Conservation (phyloP, 176 grass and related monocot genomes). For the Alloteropsis semialata region DNA sequence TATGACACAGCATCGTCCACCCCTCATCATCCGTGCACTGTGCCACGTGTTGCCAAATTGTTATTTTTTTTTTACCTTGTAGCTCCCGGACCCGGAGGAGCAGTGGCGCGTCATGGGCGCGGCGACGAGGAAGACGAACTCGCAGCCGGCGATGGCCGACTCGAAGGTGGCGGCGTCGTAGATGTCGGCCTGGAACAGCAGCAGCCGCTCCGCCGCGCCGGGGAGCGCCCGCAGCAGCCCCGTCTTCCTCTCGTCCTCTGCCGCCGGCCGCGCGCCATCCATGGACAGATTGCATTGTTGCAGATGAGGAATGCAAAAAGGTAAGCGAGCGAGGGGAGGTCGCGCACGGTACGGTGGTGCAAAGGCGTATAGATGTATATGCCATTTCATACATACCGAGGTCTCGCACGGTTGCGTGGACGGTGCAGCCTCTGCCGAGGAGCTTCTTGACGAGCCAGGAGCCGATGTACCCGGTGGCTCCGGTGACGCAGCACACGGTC, state of each 20-base stretch:
- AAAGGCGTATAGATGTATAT: too few relatives aligned
- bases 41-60: too few relatives aligned
- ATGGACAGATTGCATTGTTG: too few relatives aligned
- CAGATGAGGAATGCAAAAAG: too few relatives aligned
- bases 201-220: constrained; percentile 44
- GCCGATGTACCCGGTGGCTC: constrained; percentile 27
- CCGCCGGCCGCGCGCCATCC: too few relatives aligned
- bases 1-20: too few relatives aligned
- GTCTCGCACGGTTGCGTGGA: constrained; percentile 29
- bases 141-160: constrained; percentile 50
- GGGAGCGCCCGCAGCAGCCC: constrained; percentile 36
- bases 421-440: constrained; percentile 28
- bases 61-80: too few relatives aligned
- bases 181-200: constrained; percentile 59
- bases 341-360: too few relatives aligned
- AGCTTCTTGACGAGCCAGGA: constrained; percentile 44
- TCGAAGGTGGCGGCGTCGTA: constrained; percentile 57
- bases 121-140: constrained; percentile 71
- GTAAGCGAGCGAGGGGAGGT: too few relatives aligned
- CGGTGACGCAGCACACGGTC: constrained; percentile 38
- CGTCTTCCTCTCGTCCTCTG: constrained; percentile 52
- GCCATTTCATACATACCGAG: constrained; percentile 2
- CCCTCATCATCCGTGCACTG: too few relatives aligned
- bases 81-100: too few relatives aligned
- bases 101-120: constrained; percentile 56